Evolutionary conservation across 176 grass and related monocot genomes (phyloP).

Genomic region (Typha latifolia): DNA sequence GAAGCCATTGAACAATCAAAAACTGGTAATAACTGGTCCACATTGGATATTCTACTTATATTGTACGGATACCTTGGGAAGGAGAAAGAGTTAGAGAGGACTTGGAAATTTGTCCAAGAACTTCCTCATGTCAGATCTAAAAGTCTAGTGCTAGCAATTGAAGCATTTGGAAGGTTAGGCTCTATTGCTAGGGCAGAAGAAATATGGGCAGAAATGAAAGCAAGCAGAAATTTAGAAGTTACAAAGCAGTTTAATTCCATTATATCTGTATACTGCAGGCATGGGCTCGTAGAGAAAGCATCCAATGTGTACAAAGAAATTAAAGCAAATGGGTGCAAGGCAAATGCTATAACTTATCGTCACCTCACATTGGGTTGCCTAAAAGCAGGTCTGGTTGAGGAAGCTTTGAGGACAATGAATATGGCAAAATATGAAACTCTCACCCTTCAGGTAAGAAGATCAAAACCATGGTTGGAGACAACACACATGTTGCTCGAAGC

Average conservation of each 20-base stretch:
- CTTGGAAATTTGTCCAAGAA: constrained; percentile 50
- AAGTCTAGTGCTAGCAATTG: constrained; percentile 75
- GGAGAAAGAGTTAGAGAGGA: constrained; percentile 54
- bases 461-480: constrained; percentile 88
- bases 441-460: constrained; percentile 52
- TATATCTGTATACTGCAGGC: constrained; percentile 70
- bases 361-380: constrained; percentile 78
- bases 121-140: constrained; percentile 61
- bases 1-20: constrained; percentile 71
- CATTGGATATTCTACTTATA: constrained; percentile 79
- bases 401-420: constrained; percentile 70
- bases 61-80: constrained; percentile 72
- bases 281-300: constrained; percentile 67
- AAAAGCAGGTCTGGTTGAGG: constrained; percentile 62
- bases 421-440: constrained; percentile 53
- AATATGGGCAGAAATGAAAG: constrained; percentile 63
- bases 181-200: constrained; percentile 47
- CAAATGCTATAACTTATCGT: constrained; percentile 88
- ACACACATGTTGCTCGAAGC: constrained; percentile 68
- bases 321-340: constrained; percentile 51
- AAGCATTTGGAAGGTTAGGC: constrained; percentile 67
- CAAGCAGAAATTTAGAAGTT: constrained; percentile 30
- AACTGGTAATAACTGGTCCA: constrained; percentile 83
- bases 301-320: constrained; percentile 76
- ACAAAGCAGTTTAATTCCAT: constrained; percentile 83